Evolutionary conservation across 192 early-diverging fungal genomes (phyloP), one percentile per base, ranked within the genome.

Genomic region (Coemansia sp.): DNA sequence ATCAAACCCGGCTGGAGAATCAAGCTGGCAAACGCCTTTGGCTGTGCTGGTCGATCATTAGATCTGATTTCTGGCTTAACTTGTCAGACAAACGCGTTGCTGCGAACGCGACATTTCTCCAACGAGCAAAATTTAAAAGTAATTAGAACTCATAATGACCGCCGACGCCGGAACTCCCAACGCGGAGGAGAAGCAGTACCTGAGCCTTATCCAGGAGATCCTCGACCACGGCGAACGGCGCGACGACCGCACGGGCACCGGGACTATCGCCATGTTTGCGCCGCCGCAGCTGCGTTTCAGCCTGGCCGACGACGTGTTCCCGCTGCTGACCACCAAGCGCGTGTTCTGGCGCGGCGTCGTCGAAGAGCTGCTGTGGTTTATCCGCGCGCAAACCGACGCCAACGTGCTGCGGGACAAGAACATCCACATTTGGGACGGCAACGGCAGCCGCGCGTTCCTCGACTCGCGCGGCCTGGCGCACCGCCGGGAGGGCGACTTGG

Each of bases 311-410:
- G 79, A 85, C 59, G 56, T 74, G 17, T 84, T 97, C 48, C 97
- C 97, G 2, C 78, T 96, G 23, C 77, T 99, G 19, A 97, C 97
- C 5, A 95, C 95, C 9, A 99, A 99, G 70, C 85, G 92, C 38
- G 94, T 97, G 2, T 91, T 92, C 55, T 86, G 88, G 53, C 85
- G 95, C 29, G 86, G 85, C 5, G 90, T 99, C 0, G 83, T 87
- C 25, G 97, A 99, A 62, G 97, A 99, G 58, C 79, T 99, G 1
- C 79, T 97, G 32, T 99, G 93, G 88, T 99, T 99, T 70, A 82
- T 99, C 12, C 83, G 86, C 28, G 96, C 88, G 7, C 86, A 90
- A 27, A 97, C 95, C 15, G 88, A 95, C 55, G 80, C 83, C 11
- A 75, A 75, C 10, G 69, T 89, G n/a, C 70, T 99, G 25, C 70